Evolutionary conservation across 495 filamentous ascomycete genomes (phyloP), one percentile per base, ranked within the genome.

Genomic region (Penicillium flavigenum): DNA sequence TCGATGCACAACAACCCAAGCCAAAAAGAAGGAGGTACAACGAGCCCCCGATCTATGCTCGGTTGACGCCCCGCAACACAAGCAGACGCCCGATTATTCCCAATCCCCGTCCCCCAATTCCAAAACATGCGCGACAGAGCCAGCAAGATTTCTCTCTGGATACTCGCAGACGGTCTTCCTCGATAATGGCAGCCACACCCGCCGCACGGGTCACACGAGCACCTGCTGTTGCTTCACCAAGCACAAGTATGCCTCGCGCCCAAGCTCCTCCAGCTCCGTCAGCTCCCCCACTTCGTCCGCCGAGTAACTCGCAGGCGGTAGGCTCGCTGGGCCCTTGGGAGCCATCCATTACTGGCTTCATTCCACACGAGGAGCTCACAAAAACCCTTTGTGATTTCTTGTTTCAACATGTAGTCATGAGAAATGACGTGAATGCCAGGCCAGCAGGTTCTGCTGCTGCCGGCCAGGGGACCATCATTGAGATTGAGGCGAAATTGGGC

Each of bases 401-500:
- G 8, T 93, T 82, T 63, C 61, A 76, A 43, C 74, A 87, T 57
- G 87, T 95, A 29, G 82, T 93, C 12, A 57, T 76, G 5, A 79
- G 83, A 52, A 72, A 78, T 14, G 81, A 84, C 55, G 74, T 82
- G n/a, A 74, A 66, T 11, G 69, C 74, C 12, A 76, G 68, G 17
- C 67, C 73, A 9, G 70, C 74, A 14, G 79, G 76, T 27, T 72
- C 74, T 27, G 79, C 80, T 57, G 72, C 82, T 5, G 60, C 60
- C 9, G 79, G 80, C 24, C 83, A 87, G 51, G 85, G 83, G 5
- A 81, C 88, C n/a, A 80, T 90, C 54, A 80, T 96, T 39, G 92
- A 97, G 71, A 88, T 97, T 54, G 92, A 97, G 73, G 92, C 91
- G 9, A 97, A 96, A 69, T 70, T 98, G 17, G 93, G 93, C 48